Conservation (phyloP, 805 yeast species). For the Jamesozyma rosinii region DNA sequence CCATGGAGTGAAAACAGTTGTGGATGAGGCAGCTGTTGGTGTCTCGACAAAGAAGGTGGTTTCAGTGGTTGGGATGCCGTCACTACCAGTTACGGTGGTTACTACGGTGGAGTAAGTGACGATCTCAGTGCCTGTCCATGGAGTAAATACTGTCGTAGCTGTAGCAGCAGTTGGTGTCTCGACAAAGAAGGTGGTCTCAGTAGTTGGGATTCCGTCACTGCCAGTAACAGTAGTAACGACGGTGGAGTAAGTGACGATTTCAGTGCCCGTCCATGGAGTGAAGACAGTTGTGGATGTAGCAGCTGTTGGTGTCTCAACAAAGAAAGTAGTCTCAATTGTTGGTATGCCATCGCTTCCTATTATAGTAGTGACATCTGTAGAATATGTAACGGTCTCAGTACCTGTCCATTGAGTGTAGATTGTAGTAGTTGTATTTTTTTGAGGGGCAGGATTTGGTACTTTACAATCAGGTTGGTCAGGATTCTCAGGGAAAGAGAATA, state of each 20-base stretch:
- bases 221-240: conserved; percentile 7
- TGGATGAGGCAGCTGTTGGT: not conserved
- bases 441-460: not conserved
- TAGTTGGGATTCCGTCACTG: conserved; percentile 6
- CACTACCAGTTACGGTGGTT: not conserved
- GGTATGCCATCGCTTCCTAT: not conserved
- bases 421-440: not conserved
- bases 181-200: conserved; percentile 8
- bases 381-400: not conserved
- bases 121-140: not conserved
- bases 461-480: not conserved
- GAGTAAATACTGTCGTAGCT: not conserved
- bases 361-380: not conserved
- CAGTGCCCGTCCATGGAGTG: conserved; percentile 7
- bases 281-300: conserved; percentile 2
- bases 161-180: conserved; percentile 20
- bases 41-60: not conserved
- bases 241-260: conserved; percentile 8
- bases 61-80: not conserved
- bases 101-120: not conserved
- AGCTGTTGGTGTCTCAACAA: not conserved
- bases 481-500: not conserved
- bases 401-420: too few relatives aligned
- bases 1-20: not conserved
- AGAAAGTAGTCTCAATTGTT: not conserved